Base-by-base conservation (phyloP, 2,329 filamentous ascomycete genomes). In the Cladosporium colombiae region DNA sequence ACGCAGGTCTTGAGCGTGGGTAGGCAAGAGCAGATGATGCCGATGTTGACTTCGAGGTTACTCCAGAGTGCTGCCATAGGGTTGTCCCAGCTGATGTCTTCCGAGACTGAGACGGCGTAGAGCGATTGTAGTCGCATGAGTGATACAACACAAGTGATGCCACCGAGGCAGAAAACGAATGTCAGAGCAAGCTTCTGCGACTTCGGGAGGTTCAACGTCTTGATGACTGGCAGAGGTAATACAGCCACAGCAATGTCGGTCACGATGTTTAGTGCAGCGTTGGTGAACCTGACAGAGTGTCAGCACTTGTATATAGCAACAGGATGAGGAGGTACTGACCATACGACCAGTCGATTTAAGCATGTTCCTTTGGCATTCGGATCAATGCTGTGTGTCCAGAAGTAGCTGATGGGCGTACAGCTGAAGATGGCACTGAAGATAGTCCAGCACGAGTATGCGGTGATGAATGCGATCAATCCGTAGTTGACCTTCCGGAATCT, bases 101-200 rank as follows among this genome's bases (percentile, higher is more conserved):
- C 53, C 10, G 70, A 64, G 23, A 68, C 67, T 2, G 72, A 72
- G 56, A 72, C 68, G 35, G 69, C 66, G 55, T 73, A 71, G 25
- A 74, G 69, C 2, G 69, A 70, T 21, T 65, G 68, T n/a, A 73
- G 69, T 29, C 73, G 73, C 14, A 74, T 65, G 14, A 74, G 68
- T 13, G 71, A 73, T 21, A 72, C 71, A 56, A 71, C 53, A 59
- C 72, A 74, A 7, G 68, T 70, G 67, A 77, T 67, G 25, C 70
- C 70, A 35, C 76, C 76, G 25, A 77, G 67, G 10, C 73, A 75
- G 65, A 77, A 78, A 3, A 77, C 70, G 23, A 69, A 73, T 68
- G 75, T 75, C 27, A 78, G 66, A 5, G 73, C 67, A 40, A 67
- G 62, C 60, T 73, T 74, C 63, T 76, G 74, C 21, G 67, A 71